Evolutionary conservation across 1,139 yeast species (phyloP), one percentile per base, ranked within the genome.

Genomic region (Yamadazyma diddensiae): DNA sequence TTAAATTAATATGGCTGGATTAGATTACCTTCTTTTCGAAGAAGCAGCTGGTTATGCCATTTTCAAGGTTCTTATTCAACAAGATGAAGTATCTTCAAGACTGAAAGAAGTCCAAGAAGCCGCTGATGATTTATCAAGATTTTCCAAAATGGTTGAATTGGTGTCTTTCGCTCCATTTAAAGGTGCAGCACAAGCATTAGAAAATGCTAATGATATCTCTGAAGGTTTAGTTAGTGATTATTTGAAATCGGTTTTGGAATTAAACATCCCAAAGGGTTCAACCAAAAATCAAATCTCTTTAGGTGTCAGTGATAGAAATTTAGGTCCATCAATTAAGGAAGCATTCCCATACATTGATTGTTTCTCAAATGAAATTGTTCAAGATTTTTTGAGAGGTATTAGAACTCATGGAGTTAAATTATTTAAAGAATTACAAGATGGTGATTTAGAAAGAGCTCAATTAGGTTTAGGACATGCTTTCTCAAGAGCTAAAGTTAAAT

Each of bases 41-140:
- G 97, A 92, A 73, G 96, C 98, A 42, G 88, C 98, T 36, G 99
- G 99, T 48, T 92, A 92, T 64, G 97, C 95, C 49, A 76, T 92
- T 55, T 92, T 90, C 79, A 86, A 92, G 66, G 97, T 92, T 41
- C 78, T 82, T 52, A 73, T 87, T 49, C 95, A 88, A 68, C 96
- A 92, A 55, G 98, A 94, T 68, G 92, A 86, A 57, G 79, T 92
- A 48, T 95, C 97, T 34, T 77, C 95, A 30, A 80, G 94, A 60
- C 73, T 85, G 66, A 81, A 83, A 62, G 98, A 94, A 65, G 98
- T 94, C 26, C 97, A 92, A 70, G 82, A 81, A 52, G 94, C 95
- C 37, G 76, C 90, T 43, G 81, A 75, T 52, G 98, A 94, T 55
- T 78, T 92, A 49, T 82, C 82, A 45, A 78, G 81, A 57, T 92